phyloP scores from a whole-genome alignment of 805 yeast genomes.

The Nakazawaea siamensis region DNA sequence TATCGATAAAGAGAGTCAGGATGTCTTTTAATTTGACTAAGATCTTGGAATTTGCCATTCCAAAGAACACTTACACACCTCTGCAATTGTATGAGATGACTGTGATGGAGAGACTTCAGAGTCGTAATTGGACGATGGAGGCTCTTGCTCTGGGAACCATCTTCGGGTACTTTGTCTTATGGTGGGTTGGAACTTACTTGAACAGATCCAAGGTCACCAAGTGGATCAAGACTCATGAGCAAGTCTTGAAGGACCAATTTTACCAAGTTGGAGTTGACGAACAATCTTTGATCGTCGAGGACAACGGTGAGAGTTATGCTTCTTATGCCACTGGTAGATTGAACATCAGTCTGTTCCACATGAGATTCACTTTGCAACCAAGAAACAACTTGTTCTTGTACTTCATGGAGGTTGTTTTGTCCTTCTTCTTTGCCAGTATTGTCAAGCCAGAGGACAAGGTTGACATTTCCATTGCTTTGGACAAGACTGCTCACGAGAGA shows the following conservation, averaged over 20 bases:
- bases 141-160: constrained; percentile 43
- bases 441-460: constrained; percentile 52
- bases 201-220: constrained; percentile 50
- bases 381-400: constrained; percentile 74
- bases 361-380: constrained; percentile 58
- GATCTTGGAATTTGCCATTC: constrained; percentile 5
- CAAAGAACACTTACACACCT: constrained; percentile 21
- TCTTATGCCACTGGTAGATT: constrained; percentile 87
- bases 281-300: constrained; percentile 44
- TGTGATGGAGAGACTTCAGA: constrained; percentile 44
- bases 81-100: constrained; percentile 56
- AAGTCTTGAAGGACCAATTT: constrained; percentile 59
- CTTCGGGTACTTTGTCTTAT: constrained; percentile 37
- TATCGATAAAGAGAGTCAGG: too few relatives aligned
- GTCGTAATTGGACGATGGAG: constrained; percentile 78
- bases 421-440: constrained; percentile 47
- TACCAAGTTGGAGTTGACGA: constrained; percentile 61
- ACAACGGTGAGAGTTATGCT: constrained; percentile 50
- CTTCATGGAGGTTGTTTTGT: constrained; percentile 52
- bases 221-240: constrained; percentile 41
- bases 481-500: constrained; percentile 28
- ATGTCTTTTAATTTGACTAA: background rate
- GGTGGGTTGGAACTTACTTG: constrained; percentile 47
- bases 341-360: constrained; percentile 55
- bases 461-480: constrained; percentile 51